A percentile compares a stretch with the other conserved stretches of the same genome.
phyloP scores from a whole-genome alignment of 2,329 filamentous ascomycete species.

The Colletotrichum graminicola region DNA sequence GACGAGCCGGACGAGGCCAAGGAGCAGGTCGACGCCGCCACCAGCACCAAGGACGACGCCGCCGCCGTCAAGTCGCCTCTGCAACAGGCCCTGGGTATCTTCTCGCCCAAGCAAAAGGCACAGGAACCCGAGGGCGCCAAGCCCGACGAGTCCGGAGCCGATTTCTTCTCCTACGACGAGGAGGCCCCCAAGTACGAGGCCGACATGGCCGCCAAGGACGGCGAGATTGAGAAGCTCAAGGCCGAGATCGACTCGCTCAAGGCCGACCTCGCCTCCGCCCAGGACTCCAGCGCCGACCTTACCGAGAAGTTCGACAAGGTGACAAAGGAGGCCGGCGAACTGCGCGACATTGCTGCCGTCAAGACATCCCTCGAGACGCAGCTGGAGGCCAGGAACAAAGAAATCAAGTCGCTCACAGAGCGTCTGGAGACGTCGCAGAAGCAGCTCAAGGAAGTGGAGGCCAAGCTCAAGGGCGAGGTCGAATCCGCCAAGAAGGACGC shows the following conservation, averaged over 20 bases:
- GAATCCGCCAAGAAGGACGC: constrained; percentile 47
- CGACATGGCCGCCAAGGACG: constrained; percentile 62
- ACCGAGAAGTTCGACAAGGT: constrained; percentile 76
- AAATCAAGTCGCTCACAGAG: constrained; percentile 64
- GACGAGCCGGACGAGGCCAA: constrained; percentile 47
- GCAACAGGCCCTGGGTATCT: constrained; percentile 61
- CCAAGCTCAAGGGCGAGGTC: constrained; percentile 47
- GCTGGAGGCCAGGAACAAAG: constrained; percentile 60
- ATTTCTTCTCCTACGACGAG: constrained; percentile 93
- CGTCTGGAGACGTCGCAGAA: constrained; percentile 58
- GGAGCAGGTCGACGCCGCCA: constrained; percentile 35
- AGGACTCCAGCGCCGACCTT: constrained; percentile 77
- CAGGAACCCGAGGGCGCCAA: constrained; percentile 48
- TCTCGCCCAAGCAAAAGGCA: constrained; percentile 61
- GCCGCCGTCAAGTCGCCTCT: constrained; percentile 59
- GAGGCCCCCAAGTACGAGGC: constrained; percentile 79
- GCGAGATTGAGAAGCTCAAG: constrained; percentile 78
- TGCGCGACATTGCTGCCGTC: constrained; percentile 54
- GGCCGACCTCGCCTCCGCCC: constrained; percentile 76
- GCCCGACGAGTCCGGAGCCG: constrained; percentile 64
- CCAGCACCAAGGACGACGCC: constrained; percentile 47
- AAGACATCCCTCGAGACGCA: constrained; percentile 63
- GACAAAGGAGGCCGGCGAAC: constrained; percentile 70
- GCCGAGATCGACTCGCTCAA: constrained; percentile 76
- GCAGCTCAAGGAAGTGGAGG: constrained; percentile 60